These are phyloP conservation scores for Castanopsis chinensis DNA, from an alignment of 306 rosid species.

Conservation along the genomic window DNA sequence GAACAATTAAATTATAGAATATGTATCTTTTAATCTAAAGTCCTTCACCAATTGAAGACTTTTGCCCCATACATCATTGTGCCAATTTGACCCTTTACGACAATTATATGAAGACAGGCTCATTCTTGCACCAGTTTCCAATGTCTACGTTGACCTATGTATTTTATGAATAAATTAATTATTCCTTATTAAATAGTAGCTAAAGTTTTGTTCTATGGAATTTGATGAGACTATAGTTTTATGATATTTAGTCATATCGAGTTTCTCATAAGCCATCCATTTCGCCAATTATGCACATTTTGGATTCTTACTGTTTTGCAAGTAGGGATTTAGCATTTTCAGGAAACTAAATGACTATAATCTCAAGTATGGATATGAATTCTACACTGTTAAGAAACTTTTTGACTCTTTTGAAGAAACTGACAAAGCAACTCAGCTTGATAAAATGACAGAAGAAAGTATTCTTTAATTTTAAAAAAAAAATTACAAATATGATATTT, in stretches of 20 bases:
- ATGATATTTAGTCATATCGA: background rate
- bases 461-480: too few species aligned
- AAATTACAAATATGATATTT: too few species aligned
- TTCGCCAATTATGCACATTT: background rate
- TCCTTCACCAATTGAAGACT: background rate
- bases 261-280: background rate
- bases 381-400: too few species aligned
- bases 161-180: background rate
- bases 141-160: background rate
- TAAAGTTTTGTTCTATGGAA: background rate
- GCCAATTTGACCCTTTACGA: background rate
- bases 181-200: background rate
- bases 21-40: background rate
- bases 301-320: too few species aligned
- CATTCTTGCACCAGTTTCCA: background rate
- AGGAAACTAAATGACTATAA: too few species aligned
- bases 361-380: too few species aligned
- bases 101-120: background rate
- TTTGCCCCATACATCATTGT: background rate
- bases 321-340: too few species aligned
- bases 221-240: background rate
- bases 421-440: too few species aligned
- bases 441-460: too few species aligned
- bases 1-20: background rate
- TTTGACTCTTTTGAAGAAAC: too few species aligned